Base-by-base conservation (phyloP, 140 eudicot species). In the Ambrosia hybrid region DNA sequence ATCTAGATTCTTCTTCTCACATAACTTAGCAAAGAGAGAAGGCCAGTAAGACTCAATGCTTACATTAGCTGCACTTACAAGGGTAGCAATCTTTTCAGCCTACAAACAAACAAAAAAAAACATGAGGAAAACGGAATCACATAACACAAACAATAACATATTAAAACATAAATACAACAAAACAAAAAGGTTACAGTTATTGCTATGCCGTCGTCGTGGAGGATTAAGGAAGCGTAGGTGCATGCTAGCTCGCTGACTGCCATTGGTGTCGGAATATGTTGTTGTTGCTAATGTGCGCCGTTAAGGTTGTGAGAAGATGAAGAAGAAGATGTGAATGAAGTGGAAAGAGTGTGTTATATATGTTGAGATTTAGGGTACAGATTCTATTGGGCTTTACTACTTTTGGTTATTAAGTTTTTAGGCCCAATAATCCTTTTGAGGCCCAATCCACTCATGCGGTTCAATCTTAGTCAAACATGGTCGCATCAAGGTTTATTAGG, bases 11-110 rank as follows among this genome's bases (percentile, higher is more conserved):
- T 80, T 82, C 86, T 88, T 88, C 78, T 88, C 95, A 7, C 78
- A 72, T 7, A 88, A 73, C 77, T 88, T 88, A 7, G 95, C 85
- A 61, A 88, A 85, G 11, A 88, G 75, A 57, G 84, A 36, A 4
- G 91, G 95, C 95, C 95, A 88, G 86, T 88, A 88, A 2, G 95
- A 80, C 36, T 88, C 95, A 4, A 88, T 76, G n/a, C 36, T 68
- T n/a, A 88, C 68, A 56, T 80, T 78, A 0, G 95, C 95, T 30
- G 95, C 86, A 4, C 78, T 78, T 49, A 88, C 88, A 4, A 88
- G 34, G 2, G 84, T 75, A 2, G 86, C 75, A 30, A 88, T 83
- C 78, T 88, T 88, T 74, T 88, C 95, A 10, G 88, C 76, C 30
- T 21, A 21, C 30, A 21, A 21, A 21, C 30, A 21, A 21, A 21